Evolutionary conservation across 805 yeast genomes (phyloP), one percentile per base, ranked within the genome.

Genomic region (Ogataea pini): DNA sequence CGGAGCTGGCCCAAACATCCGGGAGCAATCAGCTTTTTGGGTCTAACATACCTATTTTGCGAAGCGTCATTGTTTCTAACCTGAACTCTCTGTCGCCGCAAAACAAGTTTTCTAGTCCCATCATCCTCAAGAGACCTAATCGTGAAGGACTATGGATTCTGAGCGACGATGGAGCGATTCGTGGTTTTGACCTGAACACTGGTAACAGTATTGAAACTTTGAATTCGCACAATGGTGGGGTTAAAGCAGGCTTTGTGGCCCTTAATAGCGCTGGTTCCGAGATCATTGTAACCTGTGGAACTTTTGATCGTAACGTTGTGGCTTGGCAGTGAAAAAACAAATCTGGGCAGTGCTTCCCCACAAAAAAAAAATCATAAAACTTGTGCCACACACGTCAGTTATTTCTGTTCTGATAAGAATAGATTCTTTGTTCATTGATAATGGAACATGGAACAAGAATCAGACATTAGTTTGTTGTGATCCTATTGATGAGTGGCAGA

Each of bases 141-240:
- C 54, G 54, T 16, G 57, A 65, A 20, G 91, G 90, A 0, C 45
- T 85, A 1, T 85, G 90, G 89, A 71, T 83, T 0, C 68, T 77
- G 42, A 83, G 89, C 2, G 90, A 85, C 53, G 90, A 85, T 61
- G 92, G 91, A 0, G 50, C 62, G 0, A 58, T 85, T 1, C 61
- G 89, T 38, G 90, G 89, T 0, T 59, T 84, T 8, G 85, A 83
- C 55, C 52, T 83, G 22, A 58, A 66, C 12, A 59, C 65, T 10
- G 78, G 71, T 18, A 60, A 54, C 52, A 68, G 63, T 16, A 61
- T 64, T 42, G 72, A 47, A 53, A 70, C 51, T 56, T 60, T 61
- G 53, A 65, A 56, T n/a, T 69, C 56, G 28, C 70, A 60, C 62
- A 70, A 70, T 1, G 81, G 82, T 1, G 69, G 80, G 32, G 75